Evolutionary conservation across 2,329 filamentous ascomycete species (phyloP).

Genomic region (Lachnellula arida): DNA sequence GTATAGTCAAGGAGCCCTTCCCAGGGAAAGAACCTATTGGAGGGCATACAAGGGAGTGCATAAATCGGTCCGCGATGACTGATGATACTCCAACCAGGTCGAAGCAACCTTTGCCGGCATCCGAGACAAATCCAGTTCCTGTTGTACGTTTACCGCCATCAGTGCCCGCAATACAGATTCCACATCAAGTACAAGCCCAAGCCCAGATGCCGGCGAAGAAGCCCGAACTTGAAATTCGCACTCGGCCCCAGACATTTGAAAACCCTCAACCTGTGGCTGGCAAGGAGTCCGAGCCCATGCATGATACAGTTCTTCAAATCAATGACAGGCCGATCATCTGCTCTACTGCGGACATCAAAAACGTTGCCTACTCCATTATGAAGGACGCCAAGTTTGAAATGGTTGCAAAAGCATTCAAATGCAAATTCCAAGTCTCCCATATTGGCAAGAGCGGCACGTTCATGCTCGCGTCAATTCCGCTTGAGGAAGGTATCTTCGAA

Average conservation of each 20-base stretch:
- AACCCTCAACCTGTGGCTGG: neutral
- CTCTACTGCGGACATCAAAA: neutral
- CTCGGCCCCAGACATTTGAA: too few relatives aligned
- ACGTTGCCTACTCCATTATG: neutral
- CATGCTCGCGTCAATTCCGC: neutral
- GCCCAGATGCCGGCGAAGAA: neutral
- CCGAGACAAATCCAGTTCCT: neutral
- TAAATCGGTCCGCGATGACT: neutral
- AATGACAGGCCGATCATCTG: slow-evolving; percentile 1
- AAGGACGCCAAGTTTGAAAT: neutral
- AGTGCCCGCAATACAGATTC: too few relatives aligned
- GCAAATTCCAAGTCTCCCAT: neutral
- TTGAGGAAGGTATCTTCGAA: neutral
- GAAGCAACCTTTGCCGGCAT: neutral
- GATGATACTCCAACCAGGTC: neutral
- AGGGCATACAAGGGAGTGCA: neutral
- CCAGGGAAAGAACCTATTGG: neutral
- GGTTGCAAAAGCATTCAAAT: neutral
- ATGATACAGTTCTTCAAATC: neutral
- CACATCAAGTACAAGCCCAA: too few relatives aligned
- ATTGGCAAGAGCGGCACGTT: neutral
- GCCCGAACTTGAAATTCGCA: neutral
- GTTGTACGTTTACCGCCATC: too few relatives aligned
- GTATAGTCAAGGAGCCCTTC: slow-evolving; percentile 3
- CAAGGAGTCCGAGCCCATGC: neutral